Conservation (phyloP, 192 early-diverging fungal genomes). For the Piromyces finnis region DNA sequence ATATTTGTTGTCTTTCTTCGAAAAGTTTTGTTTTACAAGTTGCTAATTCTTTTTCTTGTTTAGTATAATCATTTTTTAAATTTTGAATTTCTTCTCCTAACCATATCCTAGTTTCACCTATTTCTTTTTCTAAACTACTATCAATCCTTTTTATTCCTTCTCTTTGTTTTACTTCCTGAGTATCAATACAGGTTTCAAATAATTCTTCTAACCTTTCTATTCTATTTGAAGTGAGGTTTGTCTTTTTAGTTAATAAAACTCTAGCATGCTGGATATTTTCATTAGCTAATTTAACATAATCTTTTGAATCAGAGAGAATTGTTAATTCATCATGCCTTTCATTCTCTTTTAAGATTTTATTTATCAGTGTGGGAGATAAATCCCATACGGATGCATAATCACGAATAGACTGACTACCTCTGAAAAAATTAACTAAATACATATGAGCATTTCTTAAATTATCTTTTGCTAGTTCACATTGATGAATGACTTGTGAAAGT, state of each 20-base stretch:
- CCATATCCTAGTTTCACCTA: neutral
- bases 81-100: neutral
- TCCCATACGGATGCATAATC: neutral
- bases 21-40: neutral
- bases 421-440: neutral
- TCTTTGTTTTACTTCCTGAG: neutral
- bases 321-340: neutral
- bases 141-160: neutral
- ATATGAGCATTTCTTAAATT: neutral
- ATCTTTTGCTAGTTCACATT: neutral
- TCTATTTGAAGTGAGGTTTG: neutral
- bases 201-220: neutral
- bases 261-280: neutral
- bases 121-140: neutral
- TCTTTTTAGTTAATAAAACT: neutral
- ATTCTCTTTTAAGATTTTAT: neutral
- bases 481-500: neutral
- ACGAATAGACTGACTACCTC: neutral
- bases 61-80: neutral
- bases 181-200: neutral
- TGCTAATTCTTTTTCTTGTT: neutral
- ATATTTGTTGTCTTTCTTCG: neutral
- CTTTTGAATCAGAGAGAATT: neutral
- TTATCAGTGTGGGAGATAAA: neutral
- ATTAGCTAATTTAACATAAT: neutral